Base-by-base conservation (phyloP, 495 filamentous ascomycete genomes). In the Xanthoparmelia taractica region DNA sequence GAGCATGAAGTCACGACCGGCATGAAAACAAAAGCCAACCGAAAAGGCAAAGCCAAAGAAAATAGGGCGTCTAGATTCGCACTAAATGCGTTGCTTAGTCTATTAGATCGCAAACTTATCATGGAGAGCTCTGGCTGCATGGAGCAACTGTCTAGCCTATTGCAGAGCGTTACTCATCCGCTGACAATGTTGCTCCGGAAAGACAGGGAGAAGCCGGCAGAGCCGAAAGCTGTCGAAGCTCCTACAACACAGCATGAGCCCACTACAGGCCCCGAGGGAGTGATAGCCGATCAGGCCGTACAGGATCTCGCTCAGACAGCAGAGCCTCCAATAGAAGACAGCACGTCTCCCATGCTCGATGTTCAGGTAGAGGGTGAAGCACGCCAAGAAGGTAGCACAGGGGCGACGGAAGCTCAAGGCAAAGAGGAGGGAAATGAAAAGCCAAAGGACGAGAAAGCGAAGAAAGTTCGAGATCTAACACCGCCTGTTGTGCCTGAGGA, bases 51-150 rank as follows among this genome's bases (percentile, higher is more conserved):
- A 73, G 87, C 84, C 68, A 94, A 93, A 73, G 87, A 88, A 57
- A 82, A 75, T 68, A 93, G 87, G 72, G 90, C 89, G 1, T 87
- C 85, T 67, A 95, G 88, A 73, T 99, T 87, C 70, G 90, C 94
- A 23, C 79, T 99, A 68, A 99, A 97, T 71, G 90, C 91, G 4
- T 77, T 99, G 25, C 80, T 97, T 48, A 84, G 84, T 66, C 83
- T 99, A 3, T 80, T 99, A 45, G 94, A 97, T 72, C 88, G 94
- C 25, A 87, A 88, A 61, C 79, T 97, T 66, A 89, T 97, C 66
- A 96, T 95, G 79, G 93, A 99, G 75, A 99, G 88, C 75, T 90
- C 92, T 23, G 80, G 84, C 15, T 94, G 96, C 59, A 97, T 99
- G 91, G 92, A 97, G 69, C 86, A 90, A 56, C 80, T 99, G 6